Evolutionary conservation across 2,329 filamentous ascomycete species (phyloP).

Genomic region (Cytospora schulzeri): DNA sequence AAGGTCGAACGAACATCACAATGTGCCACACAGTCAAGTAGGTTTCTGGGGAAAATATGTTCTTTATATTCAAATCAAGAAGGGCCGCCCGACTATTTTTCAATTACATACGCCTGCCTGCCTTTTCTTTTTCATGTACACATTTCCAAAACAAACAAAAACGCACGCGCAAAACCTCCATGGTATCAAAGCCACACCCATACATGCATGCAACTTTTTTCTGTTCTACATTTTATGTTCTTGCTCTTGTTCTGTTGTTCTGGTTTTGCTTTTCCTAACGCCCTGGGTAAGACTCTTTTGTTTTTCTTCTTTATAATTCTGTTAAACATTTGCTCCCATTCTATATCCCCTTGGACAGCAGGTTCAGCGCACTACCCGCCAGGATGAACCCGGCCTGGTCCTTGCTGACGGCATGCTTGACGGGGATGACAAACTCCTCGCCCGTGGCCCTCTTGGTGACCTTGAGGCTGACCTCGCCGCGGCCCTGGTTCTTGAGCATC

Average conservation of each 20-base stretch:
- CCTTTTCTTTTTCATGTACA: conserved; percentile 16
- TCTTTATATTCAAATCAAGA: conserved; percentile 8
- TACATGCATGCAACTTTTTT: background rate
- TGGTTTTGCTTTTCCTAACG: background rate
- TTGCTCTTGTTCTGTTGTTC: background rate
- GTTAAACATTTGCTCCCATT: too few relatives aligned
- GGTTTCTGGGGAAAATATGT: background rate
- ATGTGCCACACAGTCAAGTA: background rate
- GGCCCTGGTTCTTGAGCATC: conserved; percentile 75
- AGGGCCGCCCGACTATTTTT: conserved; percentile 4
- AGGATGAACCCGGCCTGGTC: conserved; percentile 93
- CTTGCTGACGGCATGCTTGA: conserved; percentile 84
- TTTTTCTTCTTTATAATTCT: too few relatives aligned
- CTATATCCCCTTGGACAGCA: conserved; percentile 66
- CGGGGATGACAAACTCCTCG: conserved; percentile 68
- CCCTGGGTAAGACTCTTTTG: background rate
- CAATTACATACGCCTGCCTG: conserved; percentile 9
- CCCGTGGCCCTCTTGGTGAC: conserved; percentile 64
- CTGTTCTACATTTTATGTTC: background rate
- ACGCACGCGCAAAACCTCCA: conserved; percentile 7
- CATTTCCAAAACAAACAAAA: conserved; percentile 6
- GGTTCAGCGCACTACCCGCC: conserved; percentile 89
- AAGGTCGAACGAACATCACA: background rate
- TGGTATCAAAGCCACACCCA: conserved; percentile 8
- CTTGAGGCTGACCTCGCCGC: conserved; percentile 71